Percentiles rank a stretch among this genome's conserved stretches.
phyloP scores from a whole-genome alignment of 495 filamentous ascomycete genomes.

The Hypoxylon trugodes region DNA sequence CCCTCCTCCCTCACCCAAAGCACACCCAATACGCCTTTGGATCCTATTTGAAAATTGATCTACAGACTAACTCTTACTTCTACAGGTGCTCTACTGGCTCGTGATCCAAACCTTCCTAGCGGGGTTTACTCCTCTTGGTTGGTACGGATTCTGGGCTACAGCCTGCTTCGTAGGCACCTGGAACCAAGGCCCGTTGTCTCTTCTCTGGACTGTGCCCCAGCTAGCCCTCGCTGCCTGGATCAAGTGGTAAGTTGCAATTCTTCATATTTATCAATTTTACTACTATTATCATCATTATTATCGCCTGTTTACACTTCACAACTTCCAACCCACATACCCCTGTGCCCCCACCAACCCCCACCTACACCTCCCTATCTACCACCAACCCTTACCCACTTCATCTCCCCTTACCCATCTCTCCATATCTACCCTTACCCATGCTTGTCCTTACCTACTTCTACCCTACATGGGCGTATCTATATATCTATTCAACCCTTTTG shows the following conservation, averaged over 20 bases:
- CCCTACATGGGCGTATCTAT: background rate
- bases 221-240: background rate
- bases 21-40: too few species aligned
- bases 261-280: background rate
- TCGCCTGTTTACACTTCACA: too few species aligned
- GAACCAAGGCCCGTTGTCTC: background rate
- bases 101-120: conserved; percentile 5
- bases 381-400: background rate
- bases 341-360: too few species aligned
- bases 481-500: background rate
- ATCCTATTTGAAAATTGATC: too few species aligned
- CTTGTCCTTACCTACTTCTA: background rate
- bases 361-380: background rate
- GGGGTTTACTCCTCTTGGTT: conserved; percentile 12
- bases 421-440: background rate
- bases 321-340: too few species aligned
- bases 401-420: background rate
- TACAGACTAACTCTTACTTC: too few species aligned
- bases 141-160: conserved; percentile 4
- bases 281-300: background rate
- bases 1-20: too few species aligned
- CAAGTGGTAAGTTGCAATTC: conserved; percentile 12
- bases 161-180: background rate
- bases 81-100: background rate
- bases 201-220: background rate